Base-by-base conservation (phyloP, 139 green algal genomes). In the Auxenochlorella protothecoides region DNA sequence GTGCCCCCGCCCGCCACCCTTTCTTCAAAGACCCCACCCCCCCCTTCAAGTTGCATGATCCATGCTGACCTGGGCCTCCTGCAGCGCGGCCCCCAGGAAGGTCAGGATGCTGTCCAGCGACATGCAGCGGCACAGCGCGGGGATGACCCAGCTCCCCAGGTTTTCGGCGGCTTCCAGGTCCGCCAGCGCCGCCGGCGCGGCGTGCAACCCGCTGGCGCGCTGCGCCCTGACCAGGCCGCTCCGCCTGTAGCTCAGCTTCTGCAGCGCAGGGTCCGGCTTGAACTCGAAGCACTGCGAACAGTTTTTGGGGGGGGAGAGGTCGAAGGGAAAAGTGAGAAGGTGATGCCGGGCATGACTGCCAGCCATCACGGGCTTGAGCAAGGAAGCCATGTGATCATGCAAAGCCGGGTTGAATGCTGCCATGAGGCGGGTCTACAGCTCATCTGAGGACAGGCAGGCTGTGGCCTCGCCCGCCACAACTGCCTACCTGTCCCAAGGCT, bases 101-200 rank as follows among this genome's bases (percentile, higher is more conserved):
- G 74, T 74, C 6, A 96, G 66, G 15, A 97, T 78, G 81, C 89
- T 93, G 2, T 95, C 88, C 63, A 97, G 71, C 9, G 81, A 89
- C 61, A 97, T 75, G 3, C 68, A 78, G 62, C 85, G 87, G 77
- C 86, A 93, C 71, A 97, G 83, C 3, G 80, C 77, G 5, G 86
- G 81, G 5, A 92, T 79, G 11, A 86, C 79, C 91, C 91, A 96
- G 51, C 71, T 63, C 6, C 70, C 61, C 56, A 88, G 62, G 70
- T 83, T 76, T 61, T 70, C 56, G 3, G 73, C 67, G 6, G 73
- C 73, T 9, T 78, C 72, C 57, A 72, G 53, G 72, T 82, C 77
- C 82, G 70, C 27, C 27, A 44, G 27, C 27, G 27, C 27, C 27
- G 27, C 27, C 27, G 27, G 27, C 27, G 27, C 27, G 27, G 27